Conservation (phyloP, 495 filamentous ascomycete species). For the Aspergillus biplanus region DNA sequence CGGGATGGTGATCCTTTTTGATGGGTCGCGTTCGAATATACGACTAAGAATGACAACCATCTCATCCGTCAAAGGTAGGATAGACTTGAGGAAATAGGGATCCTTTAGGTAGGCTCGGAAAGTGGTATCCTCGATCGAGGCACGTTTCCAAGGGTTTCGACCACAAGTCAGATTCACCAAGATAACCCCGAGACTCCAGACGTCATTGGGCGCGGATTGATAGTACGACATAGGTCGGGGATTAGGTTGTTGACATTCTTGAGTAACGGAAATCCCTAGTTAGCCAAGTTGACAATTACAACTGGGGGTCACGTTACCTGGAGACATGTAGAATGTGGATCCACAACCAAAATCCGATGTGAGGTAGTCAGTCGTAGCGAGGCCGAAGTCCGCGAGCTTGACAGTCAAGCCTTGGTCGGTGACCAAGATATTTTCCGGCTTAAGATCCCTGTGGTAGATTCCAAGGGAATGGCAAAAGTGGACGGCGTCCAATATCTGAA, state of each 20-base stretch:
- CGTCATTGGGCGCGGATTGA: conserved; percentile 90
- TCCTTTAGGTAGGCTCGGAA: conserved; percentile 91
- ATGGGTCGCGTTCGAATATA: conserved; percentile 88
- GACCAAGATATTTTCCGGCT: conserved; percentile 97
- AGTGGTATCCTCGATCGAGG: conserved; percentile 89
- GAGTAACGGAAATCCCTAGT: conserved; percentile 4
- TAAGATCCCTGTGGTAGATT: conserved; percentile 97
- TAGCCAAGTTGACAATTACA: conserved; percentile 7
- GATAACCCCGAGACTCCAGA: conserved; percentile 97
- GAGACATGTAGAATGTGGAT: conserved; percentile 99
- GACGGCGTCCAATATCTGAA: conserved; percentile 97
- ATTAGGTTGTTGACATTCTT: conserved; percentile 92
- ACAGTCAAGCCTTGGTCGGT: conserved; percentile 84
- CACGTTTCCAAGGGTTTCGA: conserved; percentile 98
- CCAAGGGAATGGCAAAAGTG: conserved; percentile 90
- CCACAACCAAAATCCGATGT: conserved; percentile 97
- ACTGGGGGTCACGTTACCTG: conserved; percentile 65
- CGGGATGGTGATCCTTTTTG: conserved; percentile 80
- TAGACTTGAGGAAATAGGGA: conserved; percentile 85
- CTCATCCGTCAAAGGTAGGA: conserved; percentile 88
- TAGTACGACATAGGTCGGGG: conserved; percentile 80
- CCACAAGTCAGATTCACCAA: conserved; percentile 97
- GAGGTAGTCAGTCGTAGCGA: conserved; percentile 80
- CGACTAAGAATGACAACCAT: conserved; percentile 85
- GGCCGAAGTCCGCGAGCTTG: conserved; percentile 96